Evolutionary conservation across 192 early-diverging fungal genomes (phyloP).

Genomic region (Chytriomyces confervae): DNA sequence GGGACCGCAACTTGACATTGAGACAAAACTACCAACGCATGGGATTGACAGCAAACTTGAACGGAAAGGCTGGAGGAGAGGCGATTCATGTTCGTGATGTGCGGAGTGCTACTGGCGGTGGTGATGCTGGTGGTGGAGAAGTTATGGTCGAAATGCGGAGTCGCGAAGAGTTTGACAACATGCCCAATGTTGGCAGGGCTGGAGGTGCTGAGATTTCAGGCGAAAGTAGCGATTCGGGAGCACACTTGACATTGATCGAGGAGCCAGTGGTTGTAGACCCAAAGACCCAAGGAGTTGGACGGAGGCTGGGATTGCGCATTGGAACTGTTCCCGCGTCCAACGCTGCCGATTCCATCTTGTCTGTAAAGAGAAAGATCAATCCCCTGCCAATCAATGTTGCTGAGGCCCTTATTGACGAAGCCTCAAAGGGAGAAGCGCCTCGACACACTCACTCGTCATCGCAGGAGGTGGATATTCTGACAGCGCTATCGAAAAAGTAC

Average conservation of each 20-base stretch:
- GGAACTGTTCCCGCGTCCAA: not conserved
- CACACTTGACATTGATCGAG: conserved; percentile 35
- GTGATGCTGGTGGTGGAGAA: not conserved
- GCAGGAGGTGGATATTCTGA: conserved; percentile 46
- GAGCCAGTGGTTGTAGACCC: conserved; percentile 36
- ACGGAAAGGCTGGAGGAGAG: conserved; percentile 58
- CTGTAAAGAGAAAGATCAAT: not conserved
- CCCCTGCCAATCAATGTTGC: conserved; percentile 11
- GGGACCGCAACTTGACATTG: conserved; percentile 62
- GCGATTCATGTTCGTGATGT: conserved; percentile 25
- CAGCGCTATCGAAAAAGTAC: conserved; percentile 47
- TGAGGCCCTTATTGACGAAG: conserved; percentile 37
- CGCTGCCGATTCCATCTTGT: not conserved
- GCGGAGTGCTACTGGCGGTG: too few species aligned
- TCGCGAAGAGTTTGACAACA: conserved; percentile 46
- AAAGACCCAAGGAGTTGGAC: conserved; percentile 11
- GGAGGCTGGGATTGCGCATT: conserved; percentile 8
- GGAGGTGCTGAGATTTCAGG: not conserved
- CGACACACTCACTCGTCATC: conserved; percentile 40
- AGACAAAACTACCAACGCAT: conserved; percentile 60
- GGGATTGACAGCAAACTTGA: conserved; percentile 51
- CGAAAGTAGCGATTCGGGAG: conserved; percentile 10
- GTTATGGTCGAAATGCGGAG: conserved; percentile 7
- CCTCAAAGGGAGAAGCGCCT: conserved; percentile 21
- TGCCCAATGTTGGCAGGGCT: conserved; percentile 20